phyloP scores from a whole-genome alignment of 805 yeast genomes.

The Groenewaldozyma salmanticensis region DNA sequence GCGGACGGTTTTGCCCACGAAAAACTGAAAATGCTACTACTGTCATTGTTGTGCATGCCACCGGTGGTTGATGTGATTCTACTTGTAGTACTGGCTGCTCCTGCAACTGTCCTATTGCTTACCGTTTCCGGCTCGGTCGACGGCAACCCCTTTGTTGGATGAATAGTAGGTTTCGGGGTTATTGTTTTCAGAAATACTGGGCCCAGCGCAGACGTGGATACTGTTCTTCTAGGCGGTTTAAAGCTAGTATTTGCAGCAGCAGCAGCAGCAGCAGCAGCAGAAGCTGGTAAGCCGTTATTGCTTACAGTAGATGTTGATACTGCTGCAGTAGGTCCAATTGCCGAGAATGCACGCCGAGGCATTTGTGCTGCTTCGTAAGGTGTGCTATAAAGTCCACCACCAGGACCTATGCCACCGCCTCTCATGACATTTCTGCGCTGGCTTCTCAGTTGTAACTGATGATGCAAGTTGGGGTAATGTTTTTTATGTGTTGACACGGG shows the following conservation, averaged over 20 bases:
- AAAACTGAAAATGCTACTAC: too few relatives aligned
- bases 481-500: constrained; percentile 31
- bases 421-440: too few relatives aligned
- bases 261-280: too few relatives aligned
- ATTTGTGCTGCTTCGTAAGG: too few relatives aligned
- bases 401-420: too few relatives aligned
- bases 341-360: too few relatives aligned
- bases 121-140: constrained; percentile 3
- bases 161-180: neutral
- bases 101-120: constrained; percentile 5
- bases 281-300: neutral
- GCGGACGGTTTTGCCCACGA: constrained; percentile 2
- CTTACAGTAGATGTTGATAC: neutral
- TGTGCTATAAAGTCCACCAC: too few relatives aligned
- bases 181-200: constrained; percentile 1
- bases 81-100: too few relatives aligned
- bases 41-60: too few relatives aligned
- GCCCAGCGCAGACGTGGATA: constrained; percentile 8
- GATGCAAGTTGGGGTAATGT: constrained; percentile 36
- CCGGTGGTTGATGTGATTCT: too few relatives aligned
- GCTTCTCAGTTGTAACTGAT: neutral
- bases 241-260: too few relatives aligned
- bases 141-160: neutral
- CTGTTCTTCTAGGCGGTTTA: constrained; percentile 2
- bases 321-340: too few relatives aligned